Percentiles rank a stretch among this genome's conserved stretches.
Evolutionary conservation across 1,284 basidiomycete species (phyloP).

Genomic region (Cryptococcus sp.): DNA sequence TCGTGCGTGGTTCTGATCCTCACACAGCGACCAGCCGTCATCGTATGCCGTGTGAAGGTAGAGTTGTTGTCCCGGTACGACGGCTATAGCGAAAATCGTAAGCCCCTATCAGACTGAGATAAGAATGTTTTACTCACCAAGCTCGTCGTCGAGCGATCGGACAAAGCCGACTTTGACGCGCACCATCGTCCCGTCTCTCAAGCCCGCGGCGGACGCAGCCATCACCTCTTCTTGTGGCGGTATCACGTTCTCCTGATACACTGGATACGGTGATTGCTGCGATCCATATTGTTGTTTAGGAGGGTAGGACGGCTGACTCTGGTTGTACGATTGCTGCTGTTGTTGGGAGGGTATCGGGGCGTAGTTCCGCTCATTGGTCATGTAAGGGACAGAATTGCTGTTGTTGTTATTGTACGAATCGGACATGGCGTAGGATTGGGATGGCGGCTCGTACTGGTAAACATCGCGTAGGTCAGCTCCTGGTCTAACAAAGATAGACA

Average conservation of each 20-base stretch:
- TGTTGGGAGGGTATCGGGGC: constrained; percentile 12
- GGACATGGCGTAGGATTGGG: constrained; percentile 40
- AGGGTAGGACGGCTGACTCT: constrained; percentile 11
- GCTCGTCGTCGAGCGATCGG: constrained; percentile 50
- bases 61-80: constrained; percentile 51
- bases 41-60: constrained; percentile 52
- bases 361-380: no score
- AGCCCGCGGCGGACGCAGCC: constrained; percentile 22
- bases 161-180: constrained; percentile 51
- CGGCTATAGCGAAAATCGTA: constrained; percentile 25
- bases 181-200: constrained; percentile 47
- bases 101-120: neutral
- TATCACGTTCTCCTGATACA: constrained; percentile 17
- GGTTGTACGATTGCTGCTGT: constrained; percentile 14
- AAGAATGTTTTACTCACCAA: constrained; percentile 34
- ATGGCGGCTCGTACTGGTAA: constrained; percentile 30
- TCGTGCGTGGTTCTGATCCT: constrained; percentile 43
- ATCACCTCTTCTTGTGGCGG: constrained; percentile 12
- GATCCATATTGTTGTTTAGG: constrained; percentile 9
- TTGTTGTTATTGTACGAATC: constrained; percentile 18
- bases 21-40: constrained; percentile 53
- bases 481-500: neutral
- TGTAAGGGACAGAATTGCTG: neutral
- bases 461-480: neutral
- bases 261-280: constrained; percentile 10